Percentiles rank a stretch among this genome's conserved stretches.
phyloP scores from a whole-genome alignment of 192 early-diverging fungal species.

The Dimargaris verticillata region DNA sequence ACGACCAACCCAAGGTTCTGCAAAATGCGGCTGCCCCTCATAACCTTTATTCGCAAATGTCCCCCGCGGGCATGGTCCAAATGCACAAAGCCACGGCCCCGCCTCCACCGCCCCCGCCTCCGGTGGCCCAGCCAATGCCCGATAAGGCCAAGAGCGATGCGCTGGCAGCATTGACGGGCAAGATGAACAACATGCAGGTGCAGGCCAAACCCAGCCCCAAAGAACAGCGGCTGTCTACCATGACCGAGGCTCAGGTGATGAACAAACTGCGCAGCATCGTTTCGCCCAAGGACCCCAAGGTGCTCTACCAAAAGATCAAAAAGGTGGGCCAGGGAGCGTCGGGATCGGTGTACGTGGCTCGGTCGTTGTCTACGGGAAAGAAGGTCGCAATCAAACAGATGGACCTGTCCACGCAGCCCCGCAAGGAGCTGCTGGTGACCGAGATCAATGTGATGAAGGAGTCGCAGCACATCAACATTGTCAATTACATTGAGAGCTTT shows the following conservation, averaged over 20 bases:
- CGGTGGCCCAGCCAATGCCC: conserved; percentile 14
- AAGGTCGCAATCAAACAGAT: conserved; percentile 91
- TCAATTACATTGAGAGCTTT: conserved; percentile 90
- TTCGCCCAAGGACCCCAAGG: conserved; percentile 76
- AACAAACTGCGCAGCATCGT: conserved; percentile 79
- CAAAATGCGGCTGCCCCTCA: background rate
- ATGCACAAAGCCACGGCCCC: conserved; percentile 20
- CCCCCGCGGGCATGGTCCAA: background rate
- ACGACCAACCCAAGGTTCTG: conserved; percentile 7
- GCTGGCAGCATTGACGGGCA: conserved; percentile 32
- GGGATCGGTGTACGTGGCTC: conserved; percentile 93
- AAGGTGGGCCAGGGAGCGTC: conserved; percentile 97
- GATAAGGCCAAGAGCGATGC: conserved; percentile 31
- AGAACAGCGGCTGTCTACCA: conserved; percentile 64
- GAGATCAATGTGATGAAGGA: conserved; percentile 92
- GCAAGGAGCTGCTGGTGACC: conserved; percentile 81
- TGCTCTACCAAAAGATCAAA: conserved; percentile 82
- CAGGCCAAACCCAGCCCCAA: conserved; percentile 44
- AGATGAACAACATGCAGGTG: conserved; percentile 20
- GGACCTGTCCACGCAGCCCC: conserved; percentile 70
- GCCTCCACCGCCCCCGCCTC: conserved; percentile 15
- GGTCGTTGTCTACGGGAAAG: conserved; percentile 44
- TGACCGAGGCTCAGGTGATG: conserved; percentile 91
- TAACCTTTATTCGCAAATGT: background rate
- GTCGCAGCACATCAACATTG: conserved; percentile 85